phyloP scores from a whole-genome alignment of 495 filamentous ascomycete species.

The Echria macrotheca region DNA sequence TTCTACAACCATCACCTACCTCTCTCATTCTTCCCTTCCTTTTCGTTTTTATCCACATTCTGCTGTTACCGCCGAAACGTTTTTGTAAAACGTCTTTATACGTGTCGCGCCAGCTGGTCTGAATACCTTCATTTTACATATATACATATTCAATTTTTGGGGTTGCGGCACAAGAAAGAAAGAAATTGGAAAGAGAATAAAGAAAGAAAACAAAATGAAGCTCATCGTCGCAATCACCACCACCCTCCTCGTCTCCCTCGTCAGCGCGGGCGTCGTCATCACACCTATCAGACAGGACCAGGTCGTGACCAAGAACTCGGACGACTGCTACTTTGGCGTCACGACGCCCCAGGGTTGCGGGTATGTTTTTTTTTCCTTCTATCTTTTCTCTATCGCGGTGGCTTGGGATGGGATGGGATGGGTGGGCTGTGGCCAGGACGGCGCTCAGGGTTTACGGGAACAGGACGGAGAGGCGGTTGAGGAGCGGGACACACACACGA shows the following conservation, averaged over 20 bases:
- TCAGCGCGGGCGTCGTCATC: slow-evolving; percentile 41
- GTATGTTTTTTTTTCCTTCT: slow-evolving; percentile 25
- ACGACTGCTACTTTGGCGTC: slow-evolving; percentile 47
- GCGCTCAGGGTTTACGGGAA: no score
- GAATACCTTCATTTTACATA: slow-evolving; percentile 12
- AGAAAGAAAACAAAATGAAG: slow-evolving; percentile 31
- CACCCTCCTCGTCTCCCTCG: slow-evolving; percentile 36
- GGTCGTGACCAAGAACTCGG: slow-evolving; percentile 34
- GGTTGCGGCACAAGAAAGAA: no score
- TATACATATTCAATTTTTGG: background rate
- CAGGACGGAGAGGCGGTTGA: no score
- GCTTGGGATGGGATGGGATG: no score
- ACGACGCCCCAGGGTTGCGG: slow-evolving; percentile 44
- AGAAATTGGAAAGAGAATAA: background rate
- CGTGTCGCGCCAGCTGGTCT: slow-evolving; percentile 25
- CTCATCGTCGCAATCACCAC: slow-evolving; percentile 28
- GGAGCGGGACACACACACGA: no score
- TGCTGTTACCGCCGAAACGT: no score
- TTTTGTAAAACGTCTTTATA: no score
- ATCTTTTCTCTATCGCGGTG: no score
- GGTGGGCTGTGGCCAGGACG: no score
- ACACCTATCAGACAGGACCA: slow-evolving; percentile 40
- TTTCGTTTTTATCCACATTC: no score
- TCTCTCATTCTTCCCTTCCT: no score
- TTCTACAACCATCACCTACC: no score